A percentile compares a stretch with the other conserved stretches of the same genome.
These are phyloP conservation scores for Clarireedia hainanense DNA, from an alignment of 2,329 filamentous ascomycete genomes.

Conservation along the genomic window DNA sequence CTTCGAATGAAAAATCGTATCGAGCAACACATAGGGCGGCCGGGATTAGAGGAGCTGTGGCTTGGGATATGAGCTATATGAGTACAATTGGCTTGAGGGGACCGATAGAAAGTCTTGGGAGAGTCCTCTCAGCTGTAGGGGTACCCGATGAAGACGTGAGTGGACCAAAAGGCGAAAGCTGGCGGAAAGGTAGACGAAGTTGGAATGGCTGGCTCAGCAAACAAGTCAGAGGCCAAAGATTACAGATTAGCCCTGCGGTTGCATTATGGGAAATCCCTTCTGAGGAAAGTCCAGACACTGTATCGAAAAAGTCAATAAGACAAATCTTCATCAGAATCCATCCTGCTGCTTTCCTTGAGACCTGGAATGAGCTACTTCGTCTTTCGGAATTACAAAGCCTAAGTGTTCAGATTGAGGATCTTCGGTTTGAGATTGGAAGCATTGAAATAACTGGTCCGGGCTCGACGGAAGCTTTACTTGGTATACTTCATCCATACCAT, in stretches of 20 bases:
- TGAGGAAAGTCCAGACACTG: slow-evolving; percentile 15
- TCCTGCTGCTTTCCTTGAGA: slow-evolving; percentile 65
- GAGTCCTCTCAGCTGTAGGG: slow-evolving; percentile 59
- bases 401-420: slow-evolving; percentile 53
- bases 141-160: slow-evolving; percentile 53
- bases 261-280: slow-evolving; percentile 59
- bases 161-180: slow-evolving; percentile 58
- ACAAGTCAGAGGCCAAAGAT: slow-evolving; percentile 43
- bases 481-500: slow-evolving; percentile 51
- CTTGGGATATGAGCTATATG: slow-evolving; percentile 94
- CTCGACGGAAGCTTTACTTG: slow-evolving; percentile 69
- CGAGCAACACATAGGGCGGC: slow-evolving; percentile 76
- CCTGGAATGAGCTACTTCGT: slow-evolving; percentile 54
- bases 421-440: slow-evolving; percentile 65
- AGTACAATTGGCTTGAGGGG: slow-evolving; percentile 77
- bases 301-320: slow-evolving; percentile 31
- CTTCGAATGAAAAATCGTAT: slow-evolving; percentile 84
- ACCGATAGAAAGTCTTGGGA: slow-evolving; percentile 51
- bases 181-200: slow-evolving; percentile 55
- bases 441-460: slow-evolving; percentile 65
- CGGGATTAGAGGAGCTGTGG: slow-evolving; percentile 66
- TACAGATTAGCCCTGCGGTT: slow-evolving; percentile 63
- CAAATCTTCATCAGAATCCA: slow-evolving; percentile 68
- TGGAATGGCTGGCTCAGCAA: slow-evolving; percentile 51
- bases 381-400: slow-evolving; percentile 54